phyloP scores from a whole-genome alignment of 192 early-diverging fungal genomes.

The Coemansia sp. region DNA sequence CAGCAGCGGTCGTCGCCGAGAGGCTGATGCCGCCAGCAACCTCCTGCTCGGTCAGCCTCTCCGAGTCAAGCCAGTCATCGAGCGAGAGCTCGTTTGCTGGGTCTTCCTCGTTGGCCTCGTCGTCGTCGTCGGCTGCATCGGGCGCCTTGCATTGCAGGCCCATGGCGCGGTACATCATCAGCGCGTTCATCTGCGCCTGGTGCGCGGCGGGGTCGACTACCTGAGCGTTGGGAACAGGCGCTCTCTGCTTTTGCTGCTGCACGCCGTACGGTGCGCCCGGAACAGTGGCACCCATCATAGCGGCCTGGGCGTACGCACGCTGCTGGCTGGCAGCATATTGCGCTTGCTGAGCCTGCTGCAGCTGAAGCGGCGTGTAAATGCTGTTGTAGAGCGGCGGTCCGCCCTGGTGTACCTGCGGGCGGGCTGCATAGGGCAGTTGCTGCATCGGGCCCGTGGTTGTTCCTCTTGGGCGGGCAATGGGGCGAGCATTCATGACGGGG shows the following conservation, averaged over 20 bases:
- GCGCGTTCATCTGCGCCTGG: slow-evolving; percentile 46
- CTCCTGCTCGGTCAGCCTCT: slow-evolving; percentile 36
- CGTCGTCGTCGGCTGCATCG: slow-evolving; percentile 15
- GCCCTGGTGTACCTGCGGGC: not conserved
- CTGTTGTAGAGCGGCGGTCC: slow-evolving; percentile 26
- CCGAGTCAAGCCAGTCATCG: slow-evolving; percentile 49
- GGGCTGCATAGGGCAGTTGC: slow-evolving; percentile 4
- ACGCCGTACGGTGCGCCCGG: slow-evolving; percentile 2
- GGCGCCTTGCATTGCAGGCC: slow-evolving; percentile 49
- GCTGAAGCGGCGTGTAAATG: slow-evolving; percentile 38
- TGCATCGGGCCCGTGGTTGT: slow-evolving; percentile 13
- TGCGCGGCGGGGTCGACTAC: slow-evolving; percentile 31
- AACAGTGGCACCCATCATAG: not conserved
- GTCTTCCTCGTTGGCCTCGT: slow-evolving; percentile 14
- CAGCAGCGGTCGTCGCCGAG: not conserved
- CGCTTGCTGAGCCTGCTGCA: slow-evolving; percentile 35
- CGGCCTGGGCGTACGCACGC: slow-evolving; percentile 3
- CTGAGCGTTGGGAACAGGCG: slow-evolving; percentile 42
- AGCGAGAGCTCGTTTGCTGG: slow-evolving; percentile 24
- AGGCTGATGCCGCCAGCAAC: slow-evolving; percentile 9
- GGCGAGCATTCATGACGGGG: slow-evolving; percentile 15
- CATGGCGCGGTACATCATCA: slow-evolving; percentile 51
- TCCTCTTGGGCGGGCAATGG: slow-evolving; percentile 38
- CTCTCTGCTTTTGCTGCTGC: slow-evolving; percentile 19
- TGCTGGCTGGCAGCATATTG: slow-evolving; percentile 11